Evolutionary conservation across 148 eudicot species (phyloP).

Genomic region (Silene conica): DNA sequence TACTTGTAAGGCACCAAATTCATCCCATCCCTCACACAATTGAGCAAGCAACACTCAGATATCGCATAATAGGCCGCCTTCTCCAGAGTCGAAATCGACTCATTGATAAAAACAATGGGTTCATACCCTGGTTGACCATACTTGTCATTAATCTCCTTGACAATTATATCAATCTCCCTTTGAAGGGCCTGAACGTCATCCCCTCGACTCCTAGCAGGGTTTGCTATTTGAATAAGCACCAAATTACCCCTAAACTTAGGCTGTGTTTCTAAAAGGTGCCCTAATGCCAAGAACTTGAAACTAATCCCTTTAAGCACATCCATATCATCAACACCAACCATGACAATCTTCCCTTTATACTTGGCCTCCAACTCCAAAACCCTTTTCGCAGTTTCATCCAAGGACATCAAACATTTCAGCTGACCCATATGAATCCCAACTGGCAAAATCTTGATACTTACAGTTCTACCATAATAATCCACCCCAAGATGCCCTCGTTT

Average conservation of each 20-base stretch:
- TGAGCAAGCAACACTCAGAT: slow-evolving; percentile 73
- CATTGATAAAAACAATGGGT: slow-evolving; percentile 65
- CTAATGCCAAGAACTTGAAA: slow-evolving; percentile 69
- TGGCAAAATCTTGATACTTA: slow-evolving; percentile 71
- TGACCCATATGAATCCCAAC: slow-evolving; percentile 85
- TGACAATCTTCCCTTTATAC: slow-evolving; percentile 57
- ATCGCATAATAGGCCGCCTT: slow-evolving; percentile 65
- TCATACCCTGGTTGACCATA: slow-evolving; percentile 53
- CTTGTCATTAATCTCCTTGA: slow-evolving; percentile 41
- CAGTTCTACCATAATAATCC: slow-evolving; percentile 79
- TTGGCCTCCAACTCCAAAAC: slow-evolving; percentile 36
- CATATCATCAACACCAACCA: slow-evolving; percentile 87
- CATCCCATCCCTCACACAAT: slow-evolving; percentile 91
- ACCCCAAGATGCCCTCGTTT: slow-evolving; percentile 76
- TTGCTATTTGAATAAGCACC: slow-evolving; percentile 70
- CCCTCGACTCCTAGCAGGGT: slow-evolving; percentile 76
- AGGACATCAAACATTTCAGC: slow-evolving; percentile 40
- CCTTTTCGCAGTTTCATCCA: slow-evolving; percentile 39
- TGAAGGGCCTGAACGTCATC: slow-evolving; percentile 63
- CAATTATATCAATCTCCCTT: slow-evolving; percentile 42
- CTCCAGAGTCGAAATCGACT: slow-evolving; percentile 52
- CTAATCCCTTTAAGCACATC: slow-evolving; percentile 84
- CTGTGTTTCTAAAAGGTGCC: slow-evolving; percentile 42
- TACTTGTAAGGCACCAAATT: slow-evolving; percentile 77
- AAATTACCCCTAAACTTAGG: slow-evolving; percentile 50